Base-by-base conservation (phyloP, 2,329 filamentous ascomycete genomes). In the Claviceps pazoutovae region DNA sequence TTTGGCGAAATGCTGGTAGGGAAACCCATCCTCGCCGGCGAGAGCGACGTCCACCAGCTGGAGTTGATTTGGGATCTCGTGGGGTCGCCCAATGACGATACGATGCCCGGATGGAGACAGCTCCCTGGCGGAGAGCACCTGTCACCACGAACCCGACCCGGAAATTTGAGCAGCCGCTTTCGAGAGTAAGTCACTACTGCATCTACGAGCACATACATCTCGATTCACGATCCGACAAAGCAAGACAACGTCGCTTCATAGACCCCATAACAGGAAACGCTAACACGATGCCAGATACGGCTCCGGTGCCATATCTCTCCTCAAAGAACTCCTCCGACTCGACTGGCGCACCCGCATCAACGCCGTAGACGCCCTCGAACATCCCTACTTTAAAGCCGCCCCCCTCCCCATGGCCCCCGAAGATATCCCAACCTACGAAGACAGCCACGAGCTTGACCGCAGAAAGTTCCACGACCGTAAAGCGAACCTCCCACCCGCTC, bases 1-100 rank as follows among this genome's bases (percentile, higher is more conserved):
- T 96, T 98, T 68, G 93, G 89, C 49, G 93, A 98, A 66, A 98
- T 98, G 91, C 84, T 96, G 57, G 82, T 88, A 60, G 84, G 88
- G 39, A 95, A 91, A 65, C 93, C 93, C 0, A 97, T 98, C 50
- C 75, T 98, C 44, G 80, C 89, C 7, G 93, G 93, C 13, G 88
- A 88, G 58, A 94, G 86, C 60, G 93, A 98, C 62, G 70, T 80
- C 6, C 84, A 96, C 62, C 93, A 98, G 67, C 82, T 94, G 13
- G 86, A 95, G 13, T 82, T 95, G 46, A 97, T 98, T 53, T 98
- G 95, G 69, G 87, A 90, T 57, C 76, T 98, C 41, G 86, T 95
- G 58, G 93, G 93, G 14, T 85, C 88, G 0, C 93, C 93, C 0
- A 95, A 78, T 0, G 88, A 96, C 19, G 82, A 89, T 48, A 93